phyloP scores from a whole-genome alignment of 2,329 filamentous ascomycete genomes.

The Tothia fuscella region DNA sequence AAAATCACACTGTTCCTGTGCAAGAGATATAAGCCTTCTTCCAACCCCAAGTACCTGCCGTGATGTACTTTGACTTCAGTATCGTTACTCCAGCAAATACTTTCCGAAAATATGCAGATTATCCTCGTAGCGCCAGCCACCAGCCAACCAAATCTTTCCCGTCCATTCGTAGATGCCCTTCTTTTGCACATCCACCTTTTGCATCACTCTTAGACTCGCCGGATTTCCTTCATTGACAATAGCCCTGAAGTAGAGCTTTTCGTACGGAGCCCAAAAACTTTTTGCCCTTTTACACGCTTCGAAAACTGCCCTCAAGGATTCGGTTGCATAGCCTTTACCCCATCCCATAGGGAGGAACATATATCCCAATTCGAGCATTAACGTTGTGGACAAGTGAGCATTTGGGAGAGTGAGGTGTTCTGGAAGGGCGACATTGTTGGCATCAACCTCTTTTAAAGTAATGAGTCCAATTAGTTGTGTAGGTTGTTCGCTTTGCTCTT shows the following conservation, averaged over 20 bases:
- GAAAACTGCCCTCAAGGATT: slow-evolving; percentile 18
- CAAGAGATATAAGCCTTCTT: no score
- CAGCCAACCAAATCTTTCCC: slow-evolving; percentile 17
- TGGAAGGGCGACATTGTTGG: slow-evolving; percentile 14
- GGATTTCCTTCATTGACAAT: slow-evolving; percentile 23
- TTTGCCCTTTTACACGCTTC: slow-evolving; percentile 14
- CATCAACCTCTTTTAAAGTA: slow-evolving; percentile 14
- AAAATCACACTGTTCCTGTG: no score
- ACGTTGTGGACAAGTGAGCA: slow-evolving; percentile 12
- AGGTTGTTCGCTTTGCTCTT: not conserved
- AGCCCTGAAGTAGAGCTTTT: slow-evolving; percentile 20
- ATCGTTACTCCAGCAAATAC: slow-evolving; percentile 14
- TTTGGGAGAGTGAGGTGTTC: slow-evolving; percentile 13
- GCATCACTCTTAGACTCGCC: slow-evolving; percentile 21
- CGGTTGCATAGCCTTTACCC: slow-evolving; percentile 16
- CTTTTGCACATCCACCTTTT: slow-evolving; percentile 19
- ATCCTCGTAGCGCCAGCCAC: slow-evolving; percentile 18
- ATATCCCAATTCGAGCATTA: slow-evolving; percentile 16
- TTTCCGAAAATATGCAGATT: slow-evolving; percentile 19
- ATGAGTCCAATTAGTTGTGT: slow-evolving; percentile 19
- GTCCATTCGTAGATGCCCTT: slow-evolving; percentile 19
- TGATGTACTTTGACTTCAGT: no score
- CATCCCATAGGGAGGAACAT: slow-evolving; percentile 14
- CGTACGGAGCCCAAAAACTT: slow-evolving; percentile 18
- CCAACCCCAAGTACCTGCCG: no score